phyloP scores from a whole-genome alignment of 768 basidiomycete genomes.

The Suillus discolor region DNA sequence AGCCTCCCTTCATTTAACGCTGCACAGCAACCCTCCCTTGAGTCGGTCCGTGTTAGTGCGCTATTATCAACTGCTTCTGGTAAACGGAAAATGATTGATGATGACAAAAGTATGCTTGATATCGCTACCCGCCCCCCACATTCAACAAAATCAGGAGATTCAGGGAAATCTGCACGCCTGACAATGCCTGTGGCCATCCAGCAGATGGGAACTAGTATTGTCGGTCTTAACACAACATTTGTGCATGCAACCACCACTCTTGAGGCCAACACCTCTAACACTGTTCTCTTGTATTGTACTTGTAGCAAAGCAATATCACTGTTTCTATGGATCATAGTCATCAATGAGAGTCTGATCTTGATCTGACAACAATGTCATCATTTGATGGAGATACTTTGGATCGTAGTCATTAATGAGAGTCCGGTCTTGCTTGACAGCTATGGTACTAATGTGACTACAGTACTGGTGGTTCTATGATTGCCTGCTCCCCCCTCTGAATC shows the following conservation, averaged over 20 bases:
- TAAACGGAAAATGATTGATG: neutral
- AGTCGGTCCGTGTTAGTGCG: neutral
- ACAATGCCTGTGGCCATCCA: neutral
- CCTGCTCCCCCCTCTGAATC: too few relatives aligned
- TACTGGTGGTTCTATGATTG: too few relatives aligned
- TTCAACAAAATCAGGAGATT: neutral
- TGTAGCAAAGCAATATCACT: too few relatives aligned
- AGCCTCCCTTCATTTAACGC: neutral
- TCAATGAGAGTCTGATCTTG: too few relatives aligned
- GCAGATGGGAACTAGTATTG: neutral
- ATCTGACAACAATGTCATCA: too few relatives aligned
- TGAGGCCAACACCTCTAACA: neutral
- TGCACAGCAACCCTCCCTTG: neutral
- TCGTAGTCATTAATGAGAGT: conserved; percentile 71
- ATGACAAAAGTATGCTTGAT: neutral
- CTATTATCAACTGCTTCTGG: neutral
- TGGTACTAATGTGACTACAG: too few relatives aligned
- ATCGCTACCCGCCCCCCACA: neutral
- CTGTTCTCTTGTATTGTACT: too few relatives aligned
- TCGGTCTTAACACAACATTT: neutral
- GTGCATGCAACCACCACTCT: neutral
- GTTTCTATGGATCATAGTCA: too few relatives aligned
- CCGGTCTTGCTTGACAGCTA: conserved; percentile 50
- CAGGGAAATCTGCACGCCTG: neutral
- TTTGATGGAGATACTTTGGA: conserved; percentile 20